Percentiles rank a stretch among this genome's conserved stretches.
Evolutionary conservation across 306 rosid genomes (phyloP).

Genomic region (Parietaria judaica): DNA sequence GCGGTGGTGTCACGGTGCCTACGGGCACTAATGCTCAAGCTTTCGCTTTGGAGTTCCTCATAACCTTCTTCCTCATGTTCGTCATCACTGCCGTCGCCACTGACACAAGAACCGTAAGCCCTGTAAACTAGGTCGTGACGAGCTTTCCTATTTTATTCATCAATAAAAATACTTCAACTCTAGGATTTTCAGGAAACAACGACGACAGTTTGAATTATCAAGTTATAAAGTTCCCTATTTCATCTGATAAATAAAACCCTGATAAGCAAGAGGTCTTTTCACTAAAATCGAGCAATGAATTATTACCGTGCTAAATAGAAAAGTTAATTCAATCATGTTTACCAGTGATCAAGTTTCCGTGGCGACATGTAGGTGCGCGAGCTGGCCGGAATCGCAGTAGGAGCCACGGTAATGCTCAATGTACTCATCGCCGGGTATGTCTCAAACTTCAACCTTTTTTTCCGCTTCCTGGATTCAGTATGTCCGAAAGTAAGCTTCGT

Average conservation of each 20-base stretch:
- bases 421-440: slow-evolving; percentile 86
- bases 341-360: background rate
- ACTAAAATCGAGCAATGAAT: too few species aligned
- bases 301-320: background rate
- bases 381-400: slow-evolving; percentile 81
- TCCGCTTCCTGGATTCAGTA: background rate
- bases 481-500: background rate
- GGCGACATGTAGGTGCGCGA: slow-evolving; percentile 56
- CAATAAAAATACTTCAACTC: background rate
- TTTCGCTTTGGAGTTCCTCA: slow-evolving; percentile 71
- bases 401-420: slow-evolving; percentile 87
- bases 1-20: slow-evolving; percentile 83
- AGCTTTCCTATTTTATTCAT: too few species aligned
- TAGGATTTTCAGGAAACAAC: slow-evolving; percentile 4
- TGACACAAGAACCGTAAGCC: slow-evolving; percentile 74
- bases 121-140: background rate
- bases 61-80: slow-evolving; percentile 84
- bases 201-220: too few species aligned
- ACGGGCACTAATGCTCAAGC: slow-evolving; percentile 59
- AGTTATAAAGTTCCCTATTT: background rate
- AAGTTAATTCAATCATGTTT: background rate
- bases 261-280: too few species aligned
- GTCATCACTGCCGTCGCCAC: slow-evolving; percentile 92
- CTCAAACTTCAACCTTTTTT: background rate
- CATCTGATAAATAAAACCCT: slow-evolving; percentile 6